phyloP scores from a whole-genome alignment of 2,329 filamentous ascomycete species.

The Kalmusia sp. region DNA sequence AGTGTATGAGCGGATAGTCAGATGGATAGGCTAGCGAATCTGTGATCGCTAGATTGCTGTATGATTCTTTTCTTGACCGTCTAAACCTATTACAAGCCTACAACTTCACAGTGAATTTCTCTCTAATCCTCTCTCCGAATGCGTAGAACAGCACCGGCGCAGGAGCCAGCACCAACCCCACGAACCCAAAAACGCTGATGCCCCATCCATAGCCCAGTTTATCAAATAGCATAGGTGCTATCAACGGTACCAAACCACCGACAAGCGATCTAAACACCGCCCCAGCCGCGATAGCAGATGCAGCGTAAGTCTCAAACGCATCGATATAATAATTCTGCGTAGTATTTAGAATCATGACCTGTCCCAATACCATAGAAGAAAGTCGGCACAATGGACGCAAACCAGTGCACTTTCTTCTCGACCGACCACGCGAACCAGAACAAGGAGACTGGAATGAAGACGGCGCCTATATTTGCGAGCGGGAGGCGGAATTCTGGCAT shows the following conservation, averaged over 20 bases:
- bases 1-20: too few species aligned
- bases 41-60: too few species aligned
- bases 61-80: too few species aligned
- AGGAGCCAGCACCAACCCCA: slow-evolving; percentile 54
- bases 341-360: slow-evolving; percentile 60
- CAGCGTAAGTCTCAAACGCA: slow-evolving; percentile 58
- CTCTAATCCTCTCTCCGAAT: slow-evolving; percentile 55
- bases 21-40: too few species aligned
- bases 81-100: too few species aligned
- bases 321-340: slow-evolving; percentile 65
- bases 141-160: slow-evolving; percentile 58
- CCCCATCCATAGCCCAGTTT: slow-evolving; percentile 58
- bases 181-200: slow-evolving; percentile 57
- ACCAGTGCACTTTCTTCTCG: slow-evolving; percentile 50
- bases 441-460: slow-evolving; percentile 52
- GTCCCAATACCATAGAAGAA: slow-evolving; percentile 61
- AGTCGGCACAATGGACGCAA: slow-evolving; percentile 49
- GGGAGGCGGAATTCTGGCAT: slow-evolving; percentile 55
- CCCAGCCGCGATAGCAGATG: slow-evolving; percentile 58
- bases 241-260: slow-evolving; percentile 56
- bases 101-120: slow-evolving; percentile 46
- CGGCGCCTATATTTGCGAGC: slow-evolving; percentile 53
- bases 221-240: slow-evolving; percentile 54
- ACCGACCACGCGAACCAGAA: slow-evolving; percentile 56
- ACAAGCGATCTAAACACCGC: slow-evolving; percentile 56